Base-by-base conservation (phyloP, 2,329 filamentous ascomycete species). In the Botrytis pseudocinerea region DNA sequence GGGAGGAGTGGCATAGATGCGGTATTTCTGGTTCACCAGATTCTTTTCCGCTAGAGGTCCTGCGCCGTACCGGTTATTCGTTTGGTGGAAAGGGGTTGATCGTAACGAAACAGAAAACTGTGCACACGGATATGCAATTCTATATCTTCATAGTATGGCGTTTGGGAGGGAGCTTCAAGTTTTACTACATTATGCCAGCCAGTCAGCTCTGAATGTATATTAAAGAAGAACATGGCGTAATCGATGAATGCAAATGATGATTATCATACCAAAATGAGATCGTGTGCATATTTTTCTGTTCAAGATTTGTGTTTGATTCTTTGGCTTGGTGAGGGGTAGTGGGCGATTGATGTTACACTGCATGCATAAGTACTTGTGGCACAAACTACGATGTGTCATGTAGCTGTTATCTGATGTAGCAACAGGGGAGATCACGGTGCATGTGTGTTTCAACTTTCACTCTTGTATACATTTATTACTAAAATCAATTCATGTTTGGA, bases 141-240 rank as follows among this genome's bases (percentile, higher is more conserved):
- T 59, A 20, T 70, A n/a, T 64, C 59, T 59, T 70, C 62, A 38
- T 42, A 38, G 62, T 71, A 70, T 72, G 76, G 75, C 75, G 76
- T 76, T 75, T 46, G 14, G 69, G 70, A 4, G 73, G 62, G 54
- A 38, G 42, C 70, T 59, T 42, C 44, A 61, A 54, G 59, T 51
- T 28, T 18, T 70, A 20, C 10, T 40, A 40, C 32, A 42, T 35
- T 16, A 51, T 48, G 57, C 57, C 48, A 44, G 62, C 61, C 14
- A 42, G 46, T 35, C 42, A 59, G 66, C 62, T 69, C 22, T 73
- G 40, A 51, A 61, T 73, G 65, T 73, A 73, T 22, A 70, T 51
- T 70, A 73, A 62, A 57, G 32, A 70, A 35, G 44, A 35, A 51
- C 40, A 5, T 25, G 59, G 44, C 44, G 40, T 65, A 71, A 57